Conservation (phyloP, 306 rosid genomes). For the Pterocarpus macrocarpus region DNA sequence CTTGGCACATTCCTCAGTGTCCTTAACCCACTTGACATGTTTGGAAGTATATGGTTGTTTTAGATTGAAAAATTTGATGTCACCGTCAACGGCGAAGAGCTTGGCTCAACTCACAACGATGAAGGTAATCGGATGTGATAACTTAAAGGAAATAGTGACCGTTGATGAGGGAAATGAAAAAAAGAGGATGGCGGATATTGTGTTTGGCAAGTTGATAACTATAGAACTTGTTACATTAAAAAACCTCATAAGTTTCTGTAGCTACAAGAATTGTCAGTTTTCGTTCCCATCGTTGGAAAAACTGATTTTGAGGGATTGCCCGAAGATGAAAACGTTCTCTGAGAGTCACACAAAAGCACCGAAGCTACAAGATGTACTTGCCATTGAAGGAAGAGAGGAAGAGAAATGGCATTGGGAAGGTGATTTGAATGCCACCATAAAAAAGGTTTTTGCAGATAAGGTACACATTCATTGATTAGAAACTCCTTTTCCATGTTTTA, state of each 20-base stretch:
- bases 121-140: neutral
- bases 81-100: conserved; percentile 27
- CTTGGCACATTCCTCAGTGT: neutral
- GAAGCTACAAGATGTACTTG: neutral
- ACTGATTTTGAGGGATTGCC: conserved; percentile 2
- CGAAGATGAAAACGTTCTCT: neutral
- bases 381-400: neutral
- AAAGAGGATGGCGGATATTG: neutral
- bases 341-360: neutral
- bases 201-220: conserved; percentile 9
- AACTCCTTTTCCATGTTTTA: neutral
- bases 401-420: conserved; percentile 15
- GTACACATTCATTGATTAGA: neutral
- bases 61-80: neutral
- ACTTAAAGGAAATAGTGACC: neutral
- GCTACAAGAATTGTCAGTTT: neutral
- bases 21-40: conserved; percentile 11
- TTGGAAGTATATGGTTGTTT: neutral
- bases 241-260: conserved; percentile 21
- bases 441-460: conserved; percentile 13
- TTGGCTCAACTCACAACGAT: conserved; percentile 30
- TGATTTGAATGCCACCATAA: conserved; percentile 31
- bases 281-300: conserved; percentile 27
- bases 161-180: neutral
- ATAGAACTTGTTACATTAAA: neutral